Evolutionary conservation across 164 flowering plant species (phyloP).

Genomic region (Euptelea pleiosperma): DNA sequence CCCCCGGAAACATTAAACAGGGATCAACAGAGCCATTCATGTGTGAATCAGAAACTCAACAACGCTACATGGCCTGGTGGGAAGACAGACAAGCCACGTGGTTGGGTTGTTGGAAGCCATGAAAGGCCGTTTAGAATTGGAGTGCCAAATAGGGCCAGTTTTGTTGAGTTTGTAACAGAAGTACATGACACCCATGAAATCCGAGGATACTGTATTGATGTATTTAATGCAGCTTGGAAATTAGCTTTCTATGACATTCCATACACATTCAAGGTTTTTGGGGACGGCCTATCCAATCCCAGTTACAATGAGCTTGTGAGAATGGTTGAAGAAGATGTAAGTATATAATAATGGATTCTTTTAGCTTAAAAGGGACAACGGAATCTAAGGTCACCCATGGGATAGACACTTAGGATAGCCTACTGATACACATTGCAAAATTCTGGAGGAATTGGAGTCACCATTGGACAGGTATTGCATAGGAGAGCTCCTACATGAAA

Average conservation of each 20-base stretch:
- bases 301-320: conserved; percentile 48
- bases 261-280: conserved; percentile 42
- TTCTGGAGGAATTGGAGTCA: no score
- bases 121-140: conserved; percentile 56
- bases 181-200: conserved; percentile 24
- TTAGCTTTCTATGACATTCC: conserved; percentile 61
- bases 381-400: no score
- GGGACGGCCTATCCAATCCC: conserved; percentile 67
- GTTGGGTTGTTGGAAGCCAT: conserved; percentile 54
- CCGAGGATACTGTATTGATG: conserved; percentile 67
- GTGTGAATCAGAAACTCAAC: conserved; percentile 30
- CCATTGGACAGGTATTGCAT: no score
- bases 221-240: conserved; percentile 50
- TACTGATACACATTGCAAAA: no score
- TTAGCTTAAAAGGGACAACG: not conserved
- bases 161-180: conserved; percentile 51
- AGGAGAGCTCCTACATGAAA: no score
- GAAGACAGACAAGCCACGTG: conserved; percentile 51
- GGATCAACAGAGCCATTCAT: conserved; percentile 5
- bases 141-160: conserved; percentile 58
- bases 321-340: conserved; percentile 52
- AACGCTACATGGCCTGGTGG: conserved; percentile 67
- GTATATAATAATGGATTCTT: conserved; percentile 22
- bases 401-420: no score
- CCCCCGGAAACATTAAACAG: conserved; percentile 33